Evolutionary conservation across 306 rosid species (phyloP).

Genomic region (Malus fusca): DNA sequence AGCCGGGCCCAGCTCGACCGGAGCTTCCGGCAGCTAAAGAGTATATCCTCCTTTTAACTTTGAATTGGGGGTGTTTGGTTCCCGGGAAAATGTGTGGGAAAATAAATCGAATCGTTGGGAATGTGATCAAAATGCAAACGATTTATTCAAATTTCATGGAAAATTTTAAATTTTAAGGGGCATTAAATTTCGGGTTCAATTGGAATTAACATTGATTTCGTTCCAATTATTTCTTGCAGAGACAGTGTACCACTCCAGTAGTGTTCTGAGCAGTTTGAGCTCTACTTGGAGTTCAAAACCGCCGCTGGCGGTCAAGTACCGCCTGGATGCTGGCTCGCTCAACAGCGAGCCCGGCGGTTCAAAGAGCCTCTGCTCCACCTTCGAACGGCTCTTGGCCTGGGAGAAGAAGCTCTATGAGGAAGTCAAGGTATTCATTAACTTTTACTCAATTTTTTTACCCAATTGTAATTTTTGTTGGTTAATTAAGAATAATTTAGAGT

Average conservation of each 20-base stretch:
- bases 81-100: background rate
- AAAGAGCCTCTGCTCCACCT: constrained; percentile 77
- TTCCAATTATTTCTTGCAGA: constrained; percentile 37
- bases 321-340: constrained; percentile 57
- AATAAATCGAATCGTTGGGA: background rate
- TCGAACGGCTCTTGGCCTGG: constrained; percentile 94
- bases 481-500: background rate
- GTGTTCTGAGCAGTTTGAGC: constrained; percentile 77
- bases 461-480: background rate
- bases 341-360: constrained; percentile 46
- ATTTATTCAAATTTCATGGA: background rate
- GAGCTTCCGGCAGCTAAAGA: constrained; percentile 77
- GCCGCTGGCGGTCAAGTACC: constrained; percentile 82
- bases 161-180: background rate
- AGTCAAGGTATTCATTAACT: constrained; percentile 55
- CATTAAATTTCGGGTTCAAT: background rate
- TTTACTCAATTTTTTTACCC: background rate
- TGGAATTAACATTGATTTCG: background rate
- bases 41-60: constrained; percentile 29
- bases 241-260: constrained; percentile 91
- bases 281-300: constrained; percentile 98
- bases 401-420: constrained; percentile 95
- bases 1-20: constrained; percentile 82
- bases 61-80: background rate
- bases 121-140: background rate